Evolutionary conservation across 352 stramenopile genomes (phyloP), one percentile per base, ranked within the genome.

Genomic region (Pythium folliculosum): DNA sequence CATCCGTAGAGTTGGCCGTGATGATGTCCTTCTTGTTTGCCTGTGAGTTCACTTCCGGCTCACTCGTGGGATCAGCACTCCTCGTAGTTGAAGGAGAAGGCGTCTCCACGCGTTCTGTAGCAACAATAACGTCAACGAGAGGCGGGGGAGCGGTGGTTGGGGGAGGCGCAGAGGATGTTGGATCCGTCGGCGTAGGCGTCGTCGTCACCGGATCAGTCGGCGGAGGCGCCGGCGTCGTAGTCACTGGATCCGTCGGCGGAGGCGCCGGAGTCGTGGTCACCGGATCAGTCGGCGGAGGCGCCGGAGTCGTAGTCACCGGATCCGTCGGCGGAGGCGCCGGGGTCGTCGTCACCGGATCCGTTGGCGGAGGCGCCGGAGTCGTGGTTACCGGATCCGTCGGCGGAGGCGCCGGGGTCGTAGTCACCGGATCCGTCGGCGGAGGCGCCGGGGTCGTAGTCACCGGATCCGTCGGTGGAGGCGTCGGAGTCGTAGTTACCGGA

Each of bases 21-120:
- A 69, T 69, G n/a, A 69, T 55, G 51, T 69, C 62, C 53, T 57
- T 49, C 53, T 50, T 37, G 54, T 69, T 63, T 8, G 40, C 53
- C 35, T 58, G 37, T 17, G 49, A 23, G 32, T 61, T 56, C 16
- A 45, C 51, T 14, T 48, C 49, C 8, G 35, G n/a, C 5, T 65
- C 58, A 5, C 21, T n/a, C 1, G n/a, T 37, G 5, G 58, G 23
- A 8, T 57, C 27, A 9, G 16, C n/a, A 27, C 43, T 59, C 48
- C 44, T 43, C 17, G 51, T 49, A 2, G n/a, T 21, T 0, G n/a
- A 51, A 13, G 62, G 27, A 25, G 44, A 27, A 14, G 62, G 43
- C 3, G 52, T 40, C 37, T 22, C 40, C 14, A n/a, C 12, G 9
- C 14, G 13, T 47, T 47, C 40, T 2, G 40, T 47, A 16, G 40